Percentiles rank a stretch among this genome's conserved stretches.
These are phyloP conservation scores for Agastache rugosa DNA, from an alignment of 257 asterid species.

Conservation along the genomic window DNA sequence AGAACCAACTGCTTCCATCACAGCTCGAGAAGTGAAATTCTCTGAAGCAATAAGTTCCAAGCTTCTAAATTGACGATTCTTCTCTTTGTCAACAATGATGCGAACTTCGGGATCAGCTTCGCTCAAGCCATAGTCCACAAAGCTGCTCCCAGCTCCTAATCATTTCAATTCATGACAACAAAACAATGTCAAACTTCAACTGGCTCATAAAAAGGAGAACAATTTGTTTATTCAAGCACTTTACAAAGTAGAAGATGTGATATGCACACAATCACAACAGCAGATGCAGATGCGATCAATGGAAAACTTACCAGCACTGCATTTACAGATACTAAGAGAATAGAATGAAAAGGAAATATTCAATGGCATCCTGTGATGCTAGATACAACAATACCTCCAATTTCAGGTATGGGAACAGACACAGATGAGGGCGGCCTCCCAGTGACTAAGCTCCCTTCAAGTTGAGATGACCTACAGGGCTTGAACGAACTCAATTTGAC, in stretches of 20 bases:
- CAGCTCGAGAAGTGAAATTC: slow-evolving; percentile 95
- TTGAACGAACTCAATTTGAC: slow-evolving; percentile 48
- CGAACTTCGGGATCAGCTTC: slow-evolving; percentile 84
- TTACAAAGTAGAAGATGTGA: neutral
- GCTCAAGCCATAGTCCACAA: slow-evolving; percentile 61
- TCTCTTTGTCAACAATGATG: slow-evolving; percentile 77
- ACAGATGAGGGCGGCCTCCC: slow-evolving; percentile 67
- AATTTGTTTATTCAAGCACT: neutral
- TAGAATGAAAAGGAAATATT: neutral
- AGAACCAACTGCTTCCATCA: slow-evolving; percentile 99
- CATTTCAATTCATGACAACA: slow-evolving; percentile 2
- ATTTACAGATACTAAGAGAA: neutral
- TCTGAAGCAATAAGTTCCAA: slow-evolving; percentile 95
- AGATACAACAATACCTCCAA: slow-evolving; percentile 44
- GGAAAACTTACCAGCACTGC: neutral
- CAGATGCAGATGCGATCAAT: neutral
- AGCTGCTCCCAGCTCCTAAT: slow-evolving; percentile 63
- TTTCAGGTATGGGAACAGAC: slow-evolving; percentile 59
- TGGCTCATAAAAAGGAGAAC: neutral
- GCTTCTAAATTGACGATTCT: slow-evolving; percentile 89
- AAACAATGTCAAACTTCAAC: slow-evolving; percentile 12
- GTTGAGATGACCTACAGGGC: slow-evolving; percentile 58
- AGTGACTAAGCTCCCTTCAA: slow-evolving; percentile 70
- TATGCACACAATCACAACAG: neutral
- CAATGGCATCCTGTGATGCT: neutral